Conservation (phyloP, 352 stramenopile species). For the Globisporangium paroecandrum region DNA sequence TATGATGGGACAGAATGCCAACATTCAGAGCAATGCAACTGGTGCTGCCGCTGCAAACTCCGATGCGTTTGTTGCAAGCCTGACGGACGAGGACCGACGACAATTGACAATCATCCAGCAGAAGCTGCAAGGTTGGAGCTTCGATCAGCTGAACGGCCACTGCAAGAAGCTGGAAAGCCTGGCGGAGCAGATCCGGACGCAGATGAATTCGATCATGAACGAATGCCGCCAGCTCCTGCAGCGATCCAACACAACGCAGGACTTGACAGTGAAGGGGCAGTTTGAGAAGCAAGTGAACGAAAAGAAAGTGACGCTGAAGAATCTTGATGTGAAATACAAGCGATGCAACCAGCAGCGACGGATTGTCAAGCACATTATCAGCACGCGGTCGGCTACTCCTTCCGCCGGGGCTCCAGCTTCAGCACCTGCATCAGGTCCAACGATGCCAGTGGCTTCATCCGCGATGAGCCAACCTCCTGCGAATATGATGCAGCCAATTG, state of each 20-base stretch:
- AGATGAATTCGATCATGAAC: slow-evolving; percentile 82
- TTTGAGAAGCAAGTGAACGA: slow-evolving; percentile 72
- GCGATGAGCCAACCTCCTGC: slow-evolving; percentile 7
- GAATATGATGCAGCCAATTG: slow-evolving; percentile 39
- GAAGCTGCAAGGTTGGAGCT: slow-evolving; percentile 56
- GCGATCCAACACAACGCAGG: slow-evolving; percentile 67
- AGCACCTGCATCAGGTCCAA: not conserved
- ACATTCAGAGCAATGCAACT: not conserved
- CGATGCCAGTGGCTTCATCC: not conserved
- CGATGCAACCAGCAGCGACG: slow-evolving; percentile 73
- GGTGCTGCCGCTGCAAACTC: slow-evolving; percentile 6
- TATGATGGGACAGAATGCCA: not conserved
- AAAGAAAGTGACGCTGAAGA: slow-evolving; percentile 66
- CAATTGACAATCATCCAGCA: slow-evolving; percentile 74
- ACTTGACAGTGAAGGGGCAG: slow-evolving; percentile 50
- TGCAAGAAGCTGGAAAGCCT: slow-evolving; percentile 82
- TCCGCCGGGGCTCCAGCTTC: not conserved
- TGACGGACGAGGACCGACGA: slow-evolving; percentile 64
- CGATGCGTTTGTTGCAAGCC: slow-evolving; percentile 33
- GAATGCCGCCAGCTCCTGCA: slow-evolving; percentile 79
- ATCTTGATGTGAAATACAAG: slow-evolving; percentile 78
- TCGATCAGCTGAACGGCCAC: slow-evolving; percentile 75
- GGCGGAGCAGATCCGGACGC: slow-evolving; percentile 70
- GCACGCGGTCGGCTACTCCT: slow-evolving; percentile 23
- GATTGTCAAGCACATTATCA: slow-evolving; percentile 83